These are phyloP conservation scores for Apiotrichum akiyoshidainum DNA, from an alignment of 1,284 basidiomycete genomes.

Conservation along the genomic window DNA sequence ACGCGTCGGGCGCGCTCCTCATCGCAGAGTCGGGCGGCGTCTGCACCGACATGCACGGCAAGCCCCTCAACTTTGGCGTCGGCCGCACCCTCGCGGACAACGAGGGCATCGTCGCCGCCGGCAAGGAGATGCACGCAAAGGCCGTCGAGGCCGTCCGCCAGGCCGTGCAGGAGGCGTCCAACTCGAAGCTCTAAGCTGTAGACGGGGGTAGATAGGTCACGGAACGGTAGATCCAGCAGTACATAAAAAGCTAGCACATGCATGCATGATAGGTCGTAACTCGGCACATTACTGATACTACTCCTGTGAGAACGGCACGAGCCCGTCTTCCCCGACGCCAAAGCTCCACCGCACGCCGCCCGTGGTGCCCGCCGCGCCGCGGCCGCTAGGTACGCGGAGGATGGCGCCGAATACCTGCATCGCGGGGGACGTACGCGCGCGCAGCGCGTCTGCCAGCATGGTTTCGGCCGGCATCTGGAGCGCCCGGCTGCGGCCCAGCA, in stretches of 20 bases:
- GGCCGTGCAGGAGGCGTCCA: constrained; percentile 56
- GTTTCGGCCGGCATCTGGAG: constrained; percentile 41
- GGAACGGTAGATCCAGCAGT: no score
- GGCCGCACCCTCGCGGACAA: constrained; percentile 84
- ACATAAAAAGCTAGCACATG: not conserved
- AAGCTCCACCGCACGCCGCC: constrained; percentile 32
- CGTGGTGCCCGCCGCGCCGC: constrained; percentile 18
- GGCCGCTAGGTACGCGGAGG: constrained; percentile 27
- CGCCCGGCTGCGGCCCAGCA: constrained; percentile 19
- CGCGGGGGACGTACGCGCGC: constrained; percentile 11
- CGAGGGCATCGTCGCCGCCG: constrained; percentile 77
- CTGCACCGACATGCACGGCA: constrained; percentile 77
- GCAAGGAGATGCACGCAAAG: constrained; percentile 62
- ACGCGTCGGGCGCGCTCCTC: constrained; percentile 81
- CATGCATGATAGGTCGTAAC: not conserved
- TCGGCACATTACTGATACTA: no score
- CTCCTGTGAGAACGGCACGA: constrained; percentile 22
- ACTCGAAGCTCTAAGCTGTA: constrained; percentile 1
- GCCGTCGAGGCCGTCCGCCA: constrained; percentile 73
- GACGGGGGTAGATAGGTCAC: not conserved
- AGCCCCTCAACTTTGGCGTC: constrained; percentile 76
- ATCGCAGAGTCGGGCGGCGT: constrained; percentile 86
- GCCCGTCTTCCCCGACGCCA: constrained; percentile 28
- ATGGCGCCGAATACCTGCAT: constrained; percentile 30
- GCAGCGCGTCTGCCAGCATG: constrained; percentile 36